Conservation (phyloP, 257 asterid genomes). For the Striga asiatica region DNA sequence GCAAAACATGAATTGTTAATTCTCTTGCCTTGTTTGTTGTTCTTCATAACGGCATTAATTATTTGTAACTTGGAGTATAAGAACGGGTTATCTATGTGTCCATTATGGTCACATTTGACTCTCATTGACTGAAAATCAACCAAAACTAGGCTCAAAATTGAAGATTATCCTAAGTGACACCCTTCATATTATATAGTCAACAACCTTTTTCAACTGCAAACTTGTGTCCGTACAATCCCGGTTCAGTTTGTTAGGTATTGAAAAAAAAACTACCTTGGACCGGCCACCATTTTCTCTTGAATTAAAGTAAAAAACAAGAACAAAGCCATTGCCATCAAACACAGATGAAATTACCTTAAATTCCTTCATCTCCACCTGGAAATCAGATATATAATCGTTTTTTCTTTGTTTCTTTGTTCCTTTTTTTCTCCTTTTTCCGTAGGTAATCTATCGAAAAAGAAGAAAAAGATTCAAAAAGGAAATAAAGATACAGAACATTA, state of each 20-base stretch:
- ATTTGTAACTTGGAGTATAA: too few species aligned
- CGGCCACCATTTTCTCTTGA: conserved; percentile 8
- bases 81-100: too few species aligned
- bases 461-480: background rate
- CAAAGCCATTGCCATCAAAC: background rate
- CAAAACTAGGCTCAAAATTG: too few species aligned
- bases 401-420: background rate
- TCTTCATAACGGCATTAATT: too few species aligned
- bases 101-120: too few species aligned
- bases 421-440: background rate
- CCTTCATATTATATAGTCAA: too few species aligned
- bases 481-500: background rate
- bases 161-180: too few species aligned
- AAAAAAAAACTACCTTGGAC: conserved; percentile 15
- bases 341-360: background rate
- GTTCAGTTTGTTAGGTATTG: conserved; percentile 25
- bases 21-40: too few species aligned
- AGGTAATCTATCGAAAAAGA: background rate
- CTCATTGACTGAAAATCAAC: too few species aligned
- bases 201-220: too few species aligned
- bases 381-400: background rate
- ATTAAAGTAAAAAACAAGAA: too few species aligned
- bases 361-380: conserved; percentile 2
- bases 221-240: conserved; percentile 25
- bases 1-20: too few species aligned